Conservation (phyloP, 2,329 filamentous ascomycete species). For the Cladosporium sp. region DNA sequence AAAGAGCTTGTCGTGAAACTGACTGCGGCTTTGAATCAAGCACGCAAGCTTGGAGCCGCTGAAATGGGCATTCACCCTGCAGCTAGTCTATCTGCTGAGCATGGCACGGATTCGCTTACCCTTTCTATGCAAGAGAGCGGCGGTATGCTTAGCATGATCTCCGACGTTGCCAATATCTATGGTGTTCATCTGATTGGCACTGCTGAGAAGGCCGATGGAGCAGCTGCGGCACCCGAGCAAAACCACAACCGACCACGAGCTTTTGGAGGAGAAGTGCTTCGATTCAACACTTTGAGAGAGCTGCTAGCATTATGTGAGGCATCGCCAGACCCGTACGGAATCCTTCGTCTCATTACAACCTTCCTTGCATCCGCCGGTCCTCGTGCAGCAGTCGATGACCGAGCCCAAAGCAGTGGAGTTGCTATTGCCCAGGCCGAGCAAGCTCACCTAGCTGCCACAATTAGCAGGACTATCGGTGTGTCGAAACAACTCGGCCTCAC, state of each 20-base stretch:
- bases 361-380: constrained; percentile 80
- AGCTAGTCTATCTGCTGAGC: constrained; percentile 76
- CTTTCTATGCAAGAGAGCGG: constrained; percentile 27
- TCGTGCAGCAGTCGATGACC: constrained; percentile 33
- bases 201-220: neutral
- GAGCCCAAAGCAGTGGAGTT: constrained; percentile 53
- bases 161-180: constrained; percentile 32
- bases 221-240: neutral
- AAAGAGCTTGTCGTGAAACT: constrained; percentile 82
- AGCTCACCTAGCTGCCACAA: constrained; percentile 77
- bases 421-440: constrained; percentile 81
- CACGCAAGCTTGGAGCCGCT: constrained; percentile 88
- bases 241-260: constrained; percentile 25
- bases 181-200: constrained; percentile 27
- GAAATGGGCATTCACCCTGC: constrained; percentile 95
- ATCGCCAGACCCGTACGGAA: constrained; percentile 84
- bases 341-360: constrained; percentile 84
- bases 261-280: constrained; percentile 78
- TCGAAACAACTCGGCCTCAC: constrained; percentile 72
- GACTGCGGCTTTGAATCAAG: constrained; percentile 83
- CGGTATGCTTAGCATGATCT: constrained; percentile 33
- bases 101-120: constrained; percentile 35
- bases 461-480: constrained; percentile 79
- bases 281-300: constrained; percentile 82
- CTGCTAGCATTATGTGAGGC: constrained; percentile 95